Conservation (phyloP, 768 basidiomycete species). For the Crepidotus variabilis region DNA sequence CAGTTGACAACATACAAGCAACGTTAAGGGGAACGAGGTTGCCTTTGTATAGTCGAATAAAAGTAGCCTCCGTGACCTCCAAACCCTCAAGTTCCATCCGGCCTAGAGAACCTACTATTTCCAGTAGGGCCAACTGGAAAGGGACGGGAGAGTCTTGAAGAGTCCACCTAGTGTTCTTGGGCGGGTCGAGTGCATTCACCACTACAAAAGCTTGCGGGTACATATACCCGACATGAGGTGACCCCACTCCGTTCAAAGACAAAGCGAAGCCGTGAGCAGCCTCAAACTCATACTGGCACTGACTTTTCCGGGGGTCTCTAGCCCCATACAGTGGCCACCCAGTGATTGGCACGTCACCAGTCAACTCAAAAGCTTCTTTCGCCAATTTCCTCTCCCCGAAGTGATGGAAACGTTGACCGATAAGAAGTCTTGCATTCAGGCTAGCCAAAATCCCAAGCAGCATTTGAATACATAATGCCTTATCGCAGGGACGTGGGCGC, state of each 20-base stretch:
- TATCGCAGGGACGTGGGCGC: no score
- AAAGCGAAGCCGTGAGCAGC: no score
- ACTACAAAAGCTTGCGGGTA: no score
- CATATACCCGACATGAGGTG: no score
- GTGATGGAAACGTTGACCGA: background rate
- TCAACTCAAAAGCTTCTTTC: background rate
- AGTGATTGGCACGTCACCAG: background rate
- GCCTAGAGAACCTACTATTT: background rate
- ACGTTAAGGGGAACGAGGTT: constrained; percentile 19
- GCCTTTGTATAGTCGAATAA: constrained; percentile 13
- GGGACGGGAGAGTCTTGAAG: background rate
- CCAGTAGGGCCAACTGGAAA: background rate
- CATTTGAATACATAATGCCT: no score
- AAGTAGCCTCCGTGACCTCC: constrained; percentile 6
- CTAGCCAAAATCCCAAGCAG: background rate
- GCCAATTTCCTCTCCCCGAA: background rate
- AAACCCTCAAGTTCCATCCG: no score
- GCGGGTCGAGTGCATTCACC: no score
- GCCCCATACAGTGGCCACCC: background rate
- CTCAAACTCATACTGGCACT: background rate
- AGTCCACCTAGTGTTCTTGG: no score
- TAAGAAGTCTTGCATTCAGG: background rate
- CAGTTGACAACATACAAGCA: constrained; percentile 13
- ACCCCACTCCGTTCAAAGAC: no score
- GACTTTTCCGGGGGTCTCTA: background rate